These are phyloP conservation scores for Puccinia horiana DNA, from an alignment of 1,284 basidiomycete genomes.

Conservation along the genomic window DNA sequence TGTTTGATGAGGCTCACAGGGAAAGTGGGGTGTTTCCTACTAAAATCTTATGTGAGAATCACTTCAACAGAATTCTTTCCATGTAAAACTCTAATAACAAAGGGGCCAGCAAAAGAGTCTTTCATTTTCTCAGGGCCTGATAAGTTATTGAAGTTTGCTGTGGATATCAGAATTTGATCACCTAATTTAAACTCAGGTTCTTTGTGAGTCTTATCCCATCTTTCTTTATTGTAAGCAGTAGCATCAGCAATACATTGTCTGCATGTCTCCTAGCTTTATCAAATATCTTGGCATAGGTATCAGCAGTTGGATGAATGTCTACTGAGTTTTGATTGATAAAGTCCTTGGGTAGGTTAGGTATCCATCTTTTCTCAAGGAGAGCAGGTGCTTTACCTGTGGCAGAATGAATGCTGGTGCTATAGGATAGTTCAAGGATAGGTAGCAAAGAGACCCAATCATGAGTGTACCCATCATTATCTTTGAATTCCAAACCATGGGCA, in stretches of 20 bases:
- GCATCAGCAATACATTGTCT: too few species aligned
- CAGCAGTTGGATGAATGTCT: background rate
- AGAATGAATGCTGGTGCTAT: background rate
- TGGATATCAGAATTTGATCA: background rate
- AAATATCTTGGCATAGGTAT: background rate
- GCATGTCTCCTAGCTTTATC: too few species aligned
- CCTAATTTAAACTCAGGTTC: constrained; percentile 1
- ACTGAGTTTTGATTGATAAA: background rate
- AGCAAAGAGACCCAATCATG: background rate
- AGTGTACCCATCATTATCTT: background rate
- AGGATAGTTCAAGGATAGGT: background rate
- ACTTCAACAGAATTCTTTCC: too few species aligned
- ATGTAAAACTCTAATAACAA: background rate
- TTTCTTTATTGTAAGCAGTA: too few species aligned
- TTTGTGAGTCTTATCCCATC: too few species aligned
- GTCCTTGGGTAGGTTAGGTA: too few species aligned
- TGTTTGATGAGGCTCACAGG: background rate
- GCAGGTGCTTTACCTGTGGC: background rate
- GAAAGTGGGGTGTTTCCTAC: background rate
- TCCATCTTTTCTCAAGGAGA: constrained; percentile 1
- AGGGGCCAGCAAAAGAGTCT: background rate
- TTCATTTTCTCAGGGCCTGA: background rate
- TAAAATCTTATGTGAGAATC: background rate
- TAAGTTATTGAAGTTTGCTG: background rate
- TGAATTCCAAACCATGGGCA: background rate